These are phyloP conservation scores for Mortierella sp. DNA, from an alignment of 371 early-diverging fungal genomes.

Conservation along the genomic window DNA sequence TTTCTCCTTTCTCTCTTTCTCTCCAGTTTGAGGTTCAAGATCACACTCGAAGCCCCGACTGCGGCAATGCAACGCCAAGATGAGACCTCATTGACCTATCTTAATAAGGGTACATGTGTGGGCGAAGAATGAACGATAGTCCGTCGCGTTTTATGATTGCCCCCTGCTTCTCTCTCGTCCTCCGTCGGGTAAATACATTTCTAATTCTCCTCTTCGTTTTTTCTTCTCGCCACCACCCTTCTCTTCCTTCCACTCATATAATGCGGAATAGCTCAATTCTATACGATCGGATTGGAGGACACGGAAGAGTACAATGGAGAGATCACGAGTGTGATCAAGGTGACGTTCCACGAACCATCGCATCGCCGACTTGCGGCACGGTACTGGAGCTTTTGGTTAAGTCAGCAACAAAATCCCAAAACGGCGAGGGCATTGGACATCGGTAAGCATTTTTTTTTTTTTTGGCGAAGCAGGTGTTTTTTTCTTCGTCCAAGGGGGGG, in stretches of 20 bases:
- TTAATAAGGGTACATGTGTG: conserved; percentile 67
- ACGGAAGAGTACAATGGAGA: conserved; percentile 57
- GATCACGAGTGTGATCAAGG: conserved; percentile 67
- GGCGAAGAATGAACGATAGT: no score
- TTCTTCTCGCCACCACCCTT: neutral
- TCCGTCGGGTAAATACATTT: no score
- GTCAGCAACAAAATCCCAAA: conserved; percentile 72
- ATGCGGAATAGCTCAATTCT: conserved; percentile 55
- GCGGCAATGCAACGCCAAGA: conserved; percentile 67
- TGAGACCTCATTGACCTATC: conserved; percentile 66
- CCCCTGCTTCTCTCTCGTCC: no score
- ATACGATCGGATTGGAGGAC: conserved; percentile 64
- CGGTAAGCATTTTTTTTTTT: conserved; percentile 15
- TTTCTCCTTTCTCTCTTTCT: neutral
- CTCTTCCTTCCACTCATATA: no score
- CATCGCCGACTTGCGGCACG: conserved; percentile 75
- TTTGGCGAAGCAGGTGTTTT: conserved; percentile 1
- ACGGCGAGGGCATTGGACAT: conserved; percentile 68
- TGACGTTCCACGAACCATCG: conserved; percentile 80
- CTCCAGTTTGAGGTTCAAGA: conserved; percentile 48
- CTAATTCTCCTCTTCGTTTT: neutral
- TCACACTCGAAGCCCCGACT: conserved; percentile 59
- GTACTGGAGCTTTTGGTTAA: conserved; percentile 83
- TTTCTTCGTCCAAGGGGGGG: no score
- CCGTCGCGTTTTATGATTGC: no score